These are phyloP conservation scores for Trichoderma arundinaceum DNA, from an alignment of 2,329 filamentous ascomycete species.

Conservation along the genomic window DNA sequence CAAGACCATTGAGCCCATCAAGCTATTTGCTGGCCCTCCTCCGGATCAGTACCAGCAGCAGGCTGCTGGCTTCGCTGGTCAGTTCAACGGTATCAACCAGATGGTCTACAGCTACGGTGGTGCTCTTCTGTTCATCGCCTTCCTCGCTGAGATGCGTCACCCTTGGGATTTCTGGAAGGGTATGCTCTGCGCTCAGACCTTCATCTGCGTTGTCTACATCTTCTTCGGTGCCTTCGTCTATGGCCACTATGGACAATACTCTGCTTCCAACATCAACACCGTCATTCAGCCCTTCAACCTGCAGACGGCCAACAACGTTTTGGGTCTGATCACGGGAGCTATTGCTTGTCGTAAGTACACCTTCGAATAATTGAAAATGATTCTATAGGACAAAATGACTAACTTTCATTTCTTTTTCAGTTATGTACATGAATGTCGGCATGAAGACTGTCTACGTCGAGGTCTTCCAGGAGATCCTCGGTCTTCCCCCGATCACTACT, in stretches of 20 bases:
- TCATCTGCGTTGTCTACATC: constrained; percentile 28
- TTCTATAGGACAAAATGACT: background rate
- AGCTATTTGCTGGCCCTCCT: constrained; percentile 14
- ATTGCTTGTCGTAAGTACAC: constrained; percentile 28
- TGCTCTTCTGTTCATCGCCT: constrained; percentile 24
- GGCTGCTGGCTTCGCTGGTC: constrained; percentile 20
- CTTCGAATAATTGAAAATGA: no score
- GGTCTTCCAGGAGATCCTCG: constrained; percentile 23
- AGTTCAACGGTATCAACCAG: constrained; percentile 29
- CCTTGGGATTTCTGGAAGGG: constrained; percentile 29
- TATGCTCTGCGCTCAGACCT: constrained; percentile 28
- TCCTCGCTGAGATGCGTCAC: constrained; percentile 28
- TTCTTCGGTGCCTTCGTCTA: constrained; percentile 28
- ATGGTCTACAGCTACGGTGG: constrained; percentile 27
- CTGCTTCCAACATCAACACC: constrained; percentile 27
- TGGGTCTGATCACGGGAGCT: constrained; percentile 21
- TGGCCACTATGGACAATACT: constrained; percentile 29
- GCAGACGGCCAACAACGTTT: constrained; percentile 23
- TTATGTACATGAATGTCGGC: constrained; percentile 29
- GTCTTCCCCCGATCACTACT: constrained; percentile 21
- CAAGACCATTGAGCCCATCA: constrained; percentile 19
- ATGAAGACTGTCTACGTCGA: constrained; percentile 30
- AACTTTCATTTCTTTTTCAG: background rate
- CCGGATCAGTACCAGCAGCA: constrained; percentile 28
- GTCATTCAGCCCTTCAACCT: constrained; percentile 15